Evolutionary conservation across 2,329 filamentous ascomycete species (phyloP).

Genomic region (Colletotrichum theobromicola): DNA sequence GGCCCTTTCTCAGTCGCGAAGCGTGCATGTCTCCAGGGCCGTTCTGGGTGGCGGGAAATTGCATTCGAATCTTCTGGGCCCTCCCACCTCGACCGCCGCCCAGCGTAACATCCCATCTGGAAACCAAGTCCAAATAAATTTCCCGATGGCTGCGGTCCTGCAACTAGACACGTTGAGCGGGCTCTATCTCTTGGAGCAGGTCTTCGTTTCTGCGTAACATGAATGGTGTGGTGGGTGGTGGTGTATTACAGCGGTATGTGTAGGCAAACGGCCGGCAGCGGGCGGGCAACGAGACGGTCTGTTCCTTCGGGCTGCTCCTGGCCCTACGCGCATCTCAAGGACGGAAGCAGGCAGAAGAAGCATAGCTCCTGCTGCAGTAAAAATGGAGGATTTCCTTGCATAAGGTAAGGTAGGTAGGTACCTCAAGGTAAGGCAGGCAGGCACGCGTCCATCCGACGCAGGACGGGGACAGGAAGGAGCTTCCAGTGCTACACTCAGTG

Average conservation of each 20-base stretch:
- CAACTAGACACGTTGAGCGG: neutral
- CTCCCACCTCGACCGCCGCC: neutral
- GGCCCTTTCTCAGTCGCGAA: neutral
- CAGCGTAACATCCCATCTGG: conserved; percentile 6
- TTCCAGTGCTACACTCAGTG: neutral
- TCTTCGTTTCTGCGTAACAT: neutral
- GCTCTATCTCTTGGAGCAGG: neutral
- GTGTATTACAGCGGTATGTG: neutral
- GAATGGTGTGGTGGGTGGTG: neutral
- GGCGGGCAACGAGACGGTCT: neutral
- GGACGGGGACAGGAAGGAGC: neutral
- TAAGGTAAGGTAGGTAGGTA: neutral
- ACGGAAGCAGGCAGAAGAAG: neutral
- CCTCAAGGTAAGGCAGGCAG: neutral
- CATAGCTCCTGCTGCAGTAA: neutral
- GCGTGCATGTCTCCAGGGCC: neutral
- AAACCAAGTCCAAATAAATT: neutral
- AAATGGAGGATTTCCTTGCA: neutral
- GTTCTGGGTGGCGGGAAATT: conserved; percentile 20
- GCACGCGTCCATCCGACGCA: neutral
- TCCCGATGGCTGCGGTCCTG: conserved; percentile 6
- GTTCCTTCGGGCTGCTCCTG: neutral
- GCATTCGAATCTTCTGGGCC: conserved; percentile 1
- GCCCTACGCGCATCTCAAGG: neutral
- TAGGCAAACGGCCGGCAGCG: neutral